Conservation (phyloP, 176 grass and related monocot genomes). For the Triticum monococcum region DNA sequence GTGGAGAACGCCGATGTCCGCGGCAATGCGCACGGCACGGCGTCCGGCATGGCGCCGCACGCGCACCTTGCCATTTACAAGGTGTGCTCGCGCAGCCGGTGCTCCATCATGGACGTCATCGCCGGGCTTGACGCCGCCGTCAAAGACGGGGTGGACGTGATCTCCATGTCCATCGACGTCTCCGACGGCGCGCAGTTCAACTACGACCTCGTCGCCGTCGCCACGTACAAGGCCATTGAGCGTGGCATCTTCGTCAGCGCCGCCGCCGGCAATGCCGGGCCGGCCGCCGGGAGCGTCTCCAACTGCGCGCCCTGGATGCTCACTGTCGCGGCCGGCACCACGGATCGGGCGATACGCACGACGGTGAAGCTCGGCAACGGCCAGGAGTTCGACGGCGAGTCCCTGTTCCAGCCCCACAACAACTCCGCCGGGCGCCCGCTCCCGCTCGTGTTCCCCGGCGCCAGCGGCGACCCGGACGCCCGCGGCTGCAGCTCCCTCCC, state of each 20-base stretch:
- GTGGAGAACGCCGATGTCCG: constrained; percentile 61
- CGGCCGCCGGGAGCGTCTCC: constrained; percentile 1
- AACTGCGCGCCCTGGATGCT: constrained; percentile 74
- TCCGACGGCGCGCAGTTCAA: constrained; percentile 31
- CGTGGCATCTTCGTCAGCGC: constrained; percentile 65
- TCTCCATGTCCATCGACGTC: constrained; percentile 60
- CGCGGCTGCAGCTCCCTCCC: constrained; percentile 40
- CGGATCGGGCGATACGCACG: constrained; percentile 49
- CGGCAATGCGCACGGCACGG: constrained; percentile 64
- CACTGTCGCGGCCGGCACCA: constrained; percentile 63
- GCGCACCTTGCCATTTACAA: constrained; percentile 76
- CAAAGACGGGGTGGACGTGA: constrained; percentile 57
- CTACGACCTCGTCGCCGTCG: constrained; percentile 54
- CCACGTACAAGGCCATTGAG: constrained; percentile 62
- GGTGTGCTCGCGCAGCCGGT: constrained; percentile 55
- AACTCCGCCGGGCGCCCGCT: constrained; percentile 31
- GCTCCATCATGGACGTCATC: constrained; percentile 59
- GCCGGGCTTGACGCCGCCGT: constrained; percentile 58
- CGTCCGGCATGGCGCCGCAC: constrained; percentile 69
- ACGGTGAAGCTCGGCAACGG: constrained; percentile 60
- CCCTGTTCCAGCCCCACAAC: constrained; percentile 51
- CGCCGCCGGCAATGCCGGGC: constrained; percentile 52
- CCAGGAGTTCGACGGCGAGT: constrained; percentile 56
- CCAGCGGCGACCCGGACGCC: constrained; percentile 26
- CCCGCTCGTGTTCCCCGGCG: constrained; percentile 51